Evolutionary conservation across 2,329 filamentous ascomycete species (phyloP).

Genomic region (Dactylellina leptospora): DNA sequence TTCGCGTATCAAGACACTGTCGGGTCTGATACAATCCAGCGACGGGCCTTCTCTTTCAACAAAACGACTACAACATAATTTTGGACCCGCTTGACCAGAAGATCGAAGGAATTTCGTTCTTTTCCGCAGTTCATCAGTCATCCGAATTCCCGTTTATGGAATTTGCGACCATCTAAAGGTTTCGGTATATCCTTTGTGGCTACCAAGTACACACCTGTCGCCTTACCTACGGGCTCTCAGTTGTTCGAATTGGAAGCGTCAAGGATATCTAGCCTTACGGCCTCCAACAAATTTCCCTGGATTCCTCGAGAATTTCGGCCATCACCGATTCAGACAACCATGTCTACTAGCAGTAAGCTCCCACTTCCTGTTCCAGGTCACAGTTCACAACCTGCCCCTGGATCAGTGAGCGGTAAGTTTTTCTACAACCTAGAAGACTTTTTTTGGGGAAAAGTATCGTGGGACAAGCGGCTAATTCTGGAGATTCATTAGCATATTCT

Average conservation of each 20-base stretch:
- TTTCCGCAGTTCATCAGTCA: conserved; percentile 19
- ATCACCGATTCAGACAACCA: conserved; percentile 21
- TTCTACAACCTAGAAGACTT: neutral
- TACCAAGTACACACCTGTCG: conserved; percentile 26
- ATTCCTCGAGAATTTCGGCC: conserved; percentile 23
- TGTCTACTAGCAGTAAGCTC: conserved; percentile 52
- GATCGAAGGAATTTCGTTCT: neutral
- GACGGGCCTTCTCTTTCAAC: conserved; percentile 26
- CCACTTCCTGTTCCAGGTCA: conserved; percentile 52
- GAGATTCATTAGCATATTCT: conserved; percentile 42
- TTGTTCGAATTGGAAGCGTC: conserved; percentile 19
- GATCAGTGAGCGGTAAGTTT: conserved; percentile 52
- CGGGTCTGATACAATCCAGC: conserved; percentile 33
- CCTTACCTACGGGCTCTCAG: conserved; percentile 48
- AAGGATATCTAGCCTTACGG: conserved; percentile 31
- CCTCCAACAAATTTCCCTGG: conserved; percentile 15
- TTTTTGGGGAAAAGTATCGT: neutral
- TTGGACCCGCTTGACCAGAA: conserved; percentile 10
- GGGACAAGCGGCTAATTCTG: neutral
- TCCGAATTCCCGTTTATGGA: conserved; percentile 38
- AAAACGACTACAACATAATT: conserved; percentile 6
- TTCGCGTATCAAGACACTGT: conserved; percentile 45
- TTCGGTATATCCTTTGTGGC: conserved; percentile 47
- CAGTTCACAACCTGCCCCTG: conserved; percentile 49
- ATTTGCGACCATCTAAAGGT: conserved; percentile 42